Conservation (phyloP, 192 early-diverging fungal species). For the Funneliformis mosseae region DNA sequence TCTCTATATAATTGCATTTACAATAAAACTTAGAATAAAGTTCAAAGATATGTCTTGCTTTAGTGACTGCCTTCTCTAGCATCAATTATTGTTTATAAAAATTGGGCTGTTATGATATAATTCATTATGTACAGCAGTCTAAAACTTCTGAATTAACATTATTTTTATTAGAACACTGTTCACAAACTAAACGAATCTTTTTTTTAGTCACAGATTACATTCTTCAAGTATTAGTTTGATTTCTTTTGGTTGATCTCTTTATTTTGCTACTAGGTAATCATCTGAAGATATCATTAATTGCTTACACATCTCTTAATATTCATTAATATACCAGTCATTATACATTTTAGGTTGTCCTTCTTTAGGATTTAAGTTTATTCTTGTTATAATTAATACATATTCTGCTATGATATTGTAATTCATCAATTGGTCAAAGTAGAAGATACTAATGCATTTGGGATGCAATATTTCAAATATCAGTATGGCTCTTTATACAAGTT, state of each 20-base stretch:
- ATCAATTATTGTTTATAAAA: constrained; percentile 14
- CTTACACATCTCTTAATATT: background rate
- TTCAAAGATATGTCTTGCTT: constrained; percentile 23
- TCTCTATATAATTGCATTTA: constrained; percentile 35
- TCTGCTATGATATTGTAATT: background rate
- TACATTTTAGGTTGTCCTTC: background rate
- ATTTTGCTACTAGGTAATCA: constrained; percentile 23
- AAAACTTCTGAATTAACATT: background rate
- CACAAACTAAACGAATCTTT: constrained; percentile 30
- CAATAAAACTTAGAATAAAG: constrained; percentile 34
- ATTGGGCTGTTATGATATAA: constrained; percentile 3
- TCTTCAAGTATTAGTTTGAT: constrained; percentile 37
- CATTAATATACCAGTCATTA: constrained; percentile 22
- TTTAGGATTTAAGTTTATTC: constrained; percentile 34
- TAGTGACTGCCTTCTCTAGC: constrained; percentile 24
- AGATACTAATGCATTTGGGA: constrained; percentile 30
- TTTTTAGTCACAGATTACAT: background rate
- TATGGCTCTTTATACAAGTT: constrained; percentile 24
- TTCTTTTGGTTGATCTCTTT: constrained; percentile 40
- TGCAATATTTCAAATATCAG: constrained; percentile 35
- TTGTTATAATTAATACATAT: constrained; percentile 37
- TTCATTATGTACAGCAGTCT: constrained; percentile 25
- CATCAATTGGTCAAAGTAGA: constrained; percentile 37
- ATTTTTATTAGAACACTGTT: constrained; percentile 26
- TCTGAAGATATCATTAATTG: constrained; percentile 36